Percentiles rank a stretch among this genome's conserved stretches.
These are phyloP conservation scores for Amanita phalloides DNA, from an alignment of 768 basidiomycete genomes.

Conservation along the genomic window DNA sequence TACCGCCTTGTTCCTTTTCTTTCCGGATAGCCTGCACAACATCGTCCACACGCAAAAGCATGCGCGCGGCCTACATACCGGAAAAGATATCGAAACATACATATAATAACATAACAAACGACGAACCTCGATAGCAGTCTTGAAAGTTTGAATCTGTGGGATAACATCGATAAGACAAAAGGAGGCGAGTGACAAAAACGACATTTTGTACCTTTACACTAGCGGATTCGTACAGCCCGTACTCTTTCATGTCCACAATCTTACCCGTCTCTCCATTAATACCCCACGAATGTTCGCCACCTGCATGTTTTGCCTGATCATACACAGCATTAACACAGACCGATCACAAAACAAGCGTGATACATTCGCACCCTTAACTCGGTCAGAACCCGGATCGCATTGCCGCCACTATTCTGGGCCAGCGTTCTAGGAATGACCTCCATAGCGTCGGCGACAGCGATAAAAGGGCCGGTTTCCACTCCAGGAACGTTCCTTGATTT, in stretches of 20 bases:
- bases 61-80: conserved; percentile 50
- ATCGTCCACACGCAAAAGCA: conserved; percentile 88
- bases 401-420: conserved; percentile 92
- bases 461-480: conserved; percentile 84
- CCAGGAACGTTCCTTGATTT: conserved; percentile 72
- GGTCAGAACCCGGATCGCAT: conserved; percentile 87
- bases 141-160: conserved; percentile 81
- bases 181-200: neutral
- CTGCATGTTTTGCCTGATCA: conserved; percentile 84
- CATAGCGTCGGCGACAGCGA: conserved; percentile 92
- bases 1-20: conserved; percentile 43
- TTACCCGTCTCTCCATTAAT: conserved; percentile 96
- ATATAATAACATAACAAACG: neutral
- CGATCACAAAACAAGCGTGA: neutral
- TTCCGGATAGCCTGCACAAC: conserved; percentile 85
- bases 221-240: conserved; percentile 91
- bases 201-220: conserved; percentile 67
- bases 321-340: conserved; percentile 3
- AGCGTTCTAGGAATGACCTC: conserved; percentile 95
- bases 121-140: conserved; percentile 81
- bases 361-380: conserved; percentile 67
- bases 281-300: conserved; percentile 85
- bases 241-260: conserved; percentile 90
- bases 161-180: neutral
- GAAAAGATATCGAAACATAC: neutral